Base-by-base conservation (phyloP, 1,284 basidiomycete genomes). In the Sanghuangporus weigelae region DNA sequence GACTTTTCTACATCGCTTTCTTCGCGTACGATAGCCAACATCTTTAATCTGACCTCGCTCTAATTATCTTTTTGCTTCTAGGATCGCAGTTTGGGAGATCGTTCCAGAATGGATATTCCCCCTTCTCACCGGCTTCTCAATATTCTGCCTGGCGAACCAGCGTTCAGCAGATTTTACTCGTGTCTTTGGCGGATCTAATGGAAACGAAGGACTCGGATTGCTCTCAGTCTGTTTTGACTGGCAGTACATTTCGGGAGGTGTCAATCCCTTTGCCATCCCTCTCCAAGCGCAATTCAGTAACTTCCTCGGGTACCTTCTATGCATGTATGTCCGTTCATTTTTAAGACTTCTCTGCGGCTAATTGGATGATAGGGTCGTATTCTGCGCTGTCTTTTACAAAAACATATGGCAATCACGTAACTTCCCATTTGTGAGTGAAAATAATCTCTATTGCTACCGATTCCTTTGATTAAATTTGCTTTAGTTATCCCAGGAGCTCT, bases 131-230 rank as follows among this genome's bases (percentile, higher is more conserved):
- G 82, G 82, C 3, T 67, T 84, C 39, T 83, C 73, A 0, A 78
- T 88, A 38, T 81, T 86, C 71, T 88, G 86, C 66, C 73, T 88
- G 16, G 85, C 83, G 7, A 77, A 80, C 64, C 84, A 78, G 57
- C 72, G 75, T 21, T 81, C 73, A 23, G 66, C 75, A 0, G 72
- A 79, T 26, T 79, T 86, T 69, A 81, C 84, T 1, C 79, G 79
- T 38, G 70, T 88, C 2, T 86, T 88, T 60, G 85, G 85, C 50
- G 84, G 85, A 26, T 81, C 77, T 3, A 82, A 82, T 67, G 84
- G 84, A 66, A 85, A 87, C 64, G 81, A 86, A 70, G 82, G 82
- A 16, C 76, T 84, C 26, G 81, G 80, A 7, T 65, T 84, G 38
- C 69, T 83, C 26, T 77, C 80, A 6, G 69, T 85, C 64, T 82